A percentile compares a stretch with the other conserved stretches of the same genome.
Conservation (phyloP, 768 basidiomycete genomes). For the Cantharellus anzutake region DNA sequence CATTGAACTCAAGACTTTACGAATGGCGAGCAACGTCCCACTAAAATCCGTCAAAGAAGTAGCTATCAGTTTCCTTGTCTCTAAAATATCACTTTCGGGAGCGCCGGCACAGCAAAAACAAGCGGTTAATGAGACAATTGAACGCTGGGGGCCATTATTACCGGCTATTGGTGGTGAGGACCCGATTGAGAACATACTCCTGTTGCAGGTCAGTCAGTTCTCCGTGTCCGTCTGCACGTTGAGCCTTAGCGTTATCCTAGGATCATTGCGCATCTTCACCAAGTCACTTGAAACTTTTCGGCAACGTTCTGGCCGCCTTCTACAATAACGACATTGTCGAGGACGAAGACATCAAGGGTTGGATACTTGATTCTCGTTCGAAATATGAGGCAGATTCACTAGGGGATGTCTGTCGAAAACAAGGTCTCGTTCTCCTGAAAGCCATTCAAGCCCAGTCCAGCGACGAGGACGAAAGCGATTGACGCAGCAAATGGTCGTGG, state of each 20-base stretch:
- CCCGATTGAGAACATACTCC: slow-evolving; percentile 55
- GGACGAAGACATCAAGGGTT: slow-evolving; percentile 75
- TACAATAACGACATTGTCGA: slow-evolving; percentile 89
- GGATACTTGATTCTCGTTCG: slow-evolving; percentile 30
- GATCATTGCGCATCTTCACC: slow-evolving; percentile 20
- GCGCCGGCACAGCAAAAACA: slow-evolving; percentile 38
- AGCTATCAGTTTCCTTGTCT: slow-evolving; percentile 71
- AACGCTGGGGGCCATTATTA: slow-evolving; percentile 70
- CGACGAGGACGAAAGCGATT: slow-evolving; percentile 16
- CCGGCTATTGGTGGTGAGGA: slow-evolving; percentile 68
- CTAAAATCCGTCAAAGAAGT: slow-evolving; percentile 71
- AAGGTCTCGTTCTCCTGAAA: slow-evolving; percentile 9
- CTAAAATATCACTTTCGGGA: slow-evolving; percentile 42
- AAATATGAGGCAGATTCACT: slow-evolving; percentile 1
- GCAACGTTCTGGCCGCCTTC: slow-evolving; percentile 63
- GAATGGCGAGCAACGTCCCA: slow-evolving; percentile 91
- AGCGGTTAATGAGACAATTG: slow-evolving; percentile 42
- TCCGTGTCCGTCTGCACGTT: background rate
- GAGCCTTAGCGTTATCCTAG: slow-evolving; percentile 5
- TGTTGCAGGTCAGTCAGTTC: slow-evolving; percentile 44
- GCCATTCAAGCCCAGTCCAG: slow-evolving; percentile 15
- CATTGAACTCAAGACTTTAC: slow-evolving; percentile 87
- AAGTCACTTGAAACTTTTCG: slow-evolving; percentile 52
- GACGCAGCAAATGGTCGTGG: slow-evolving; percentile 18
- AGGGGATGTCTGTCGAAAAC: slow-evolving; percentile 3